Evolutionary conservation across 768 basidiomycete species (phyloP).

Genomic region (Podaxis sp.): DNA sequence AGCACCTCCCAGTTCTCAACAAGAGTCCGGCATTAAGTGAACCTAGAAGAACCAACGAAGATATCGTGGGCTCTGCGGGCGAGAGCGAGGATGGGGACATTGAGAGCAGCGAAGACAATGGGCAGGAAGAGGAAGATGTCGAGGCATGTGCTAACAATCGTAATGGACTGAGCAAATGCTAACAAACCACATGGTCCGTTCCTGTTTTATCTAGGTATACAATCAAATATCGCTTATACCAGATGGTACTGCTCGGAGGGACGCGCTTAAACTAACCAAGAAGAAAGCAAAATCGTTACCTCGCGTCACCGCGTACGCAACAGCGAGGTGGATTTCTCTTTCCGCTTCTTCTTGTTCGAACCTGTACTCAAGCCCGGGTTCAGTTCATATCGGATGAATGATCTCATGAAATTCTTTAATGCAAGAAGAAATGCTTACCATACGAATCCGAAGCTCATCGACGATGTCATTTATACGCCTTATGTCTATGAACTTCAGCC

Average conservation of each 20-base stretch:
- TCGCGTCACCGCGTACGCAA: constrained; percentile 94
- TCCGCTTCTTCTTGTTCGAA: neutral
- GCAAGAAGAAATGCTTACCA: constrained; percentile 79
- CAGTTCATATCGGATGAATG: constrained; percentile 87
- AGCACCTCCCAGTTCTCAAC: constrained; percentile 36
- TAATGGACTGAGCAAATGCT: neutral
- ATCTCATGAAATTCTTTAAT: constrained; percentile 85
- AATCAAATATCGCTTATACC: constrained; percentile 93
- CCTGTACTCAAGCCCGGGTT: neutral
- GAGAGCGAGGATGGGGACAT: constrained; percentile 75
- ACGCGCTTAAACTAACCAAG: constrained; percentile 87
- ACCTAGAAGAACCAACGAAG: constrained; percentile 30
- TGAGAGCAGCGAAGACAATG: constrained; percentile 53
- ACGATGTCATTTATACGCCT: constrained; percentile 92
- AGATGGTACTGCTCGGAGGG: constrained; percentile 87
- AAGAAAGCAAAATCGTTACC: constrained; percentile 91
- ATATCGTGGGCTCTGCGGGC: constrained; percentile 21
- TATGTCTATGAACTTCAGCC: constrained; percentile 68
- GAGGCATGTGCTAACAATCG: constrained; percentile 40
- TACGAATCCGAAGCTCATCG: constrained; percentile 83
- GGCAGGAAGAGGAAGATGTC: constrained; percentile 45
- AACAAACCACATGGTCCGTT: neutral
- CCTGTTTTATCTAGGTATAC: constrained; percentile 57
- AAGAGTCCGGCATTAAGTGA: constrained; percentile 19
- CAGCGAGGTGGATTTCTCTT: constrained; percentile 60